Evolutionary conservation across 257 asterid species (phyloP), one percentile per base, ranked within the genome.

Genomic region (Penstemon eatonii): DNA sequence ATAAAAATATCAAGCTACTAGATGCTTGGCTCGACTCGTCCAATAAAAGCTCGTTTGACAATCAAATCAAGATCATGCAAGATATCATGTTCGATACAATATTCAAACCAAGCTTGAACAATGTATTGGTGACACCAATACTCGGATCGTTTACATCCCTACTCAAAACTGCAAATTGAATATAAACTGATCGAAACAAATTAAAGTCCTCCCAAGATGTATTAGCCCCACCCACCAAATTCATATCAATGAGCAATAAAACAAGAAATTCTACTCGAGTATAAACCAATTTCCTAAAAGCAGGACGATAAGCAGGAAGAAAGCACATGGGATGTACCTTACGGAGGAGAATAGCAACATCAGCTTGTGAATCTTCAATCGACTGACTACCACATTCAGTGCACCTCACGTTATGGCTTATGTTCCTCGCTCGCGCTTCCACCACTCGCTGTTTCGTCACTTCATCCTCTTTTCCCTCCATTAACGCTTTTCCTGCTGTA

Each of bases 331-430:
- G 12, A 5, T 18, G 59, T 60, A 91, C 98, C 96, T 92, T 89
- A 39, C 95, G 88, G 49, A 92, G 95, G 73, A 89, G 89, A 78
- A 90, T 77, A 5, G 98, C 98, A 75, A 90, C 44, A 69, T 93
- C 98, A 47, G 97, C 98, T 82, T 90, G 96, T 8, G 97, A 93
- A 60, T 90, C 97, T 82, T 93, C 98, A 68, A 93, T 93, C 52
- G 98, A 93, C 79, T 90, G 98, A 75, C 97, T 90, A 51, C 98
- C 97, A 74, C 97, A 93, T 64, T 88, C 97, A 18, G 96, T 90
- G 76, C 98, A 93, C 84, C 97, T 84, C 40, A 93, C 98, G 41
- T 88, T 90, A 77, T 93, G 98, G 81, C 95, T 90, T 76, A 93
- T 90, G 65, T 83, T 90, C 78, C 89, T 86, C 9, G 97, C 96